Conservation (phyloP, 2,329 filamentous ascomycete genomes). For the Aspergillus melleus region DNA sequence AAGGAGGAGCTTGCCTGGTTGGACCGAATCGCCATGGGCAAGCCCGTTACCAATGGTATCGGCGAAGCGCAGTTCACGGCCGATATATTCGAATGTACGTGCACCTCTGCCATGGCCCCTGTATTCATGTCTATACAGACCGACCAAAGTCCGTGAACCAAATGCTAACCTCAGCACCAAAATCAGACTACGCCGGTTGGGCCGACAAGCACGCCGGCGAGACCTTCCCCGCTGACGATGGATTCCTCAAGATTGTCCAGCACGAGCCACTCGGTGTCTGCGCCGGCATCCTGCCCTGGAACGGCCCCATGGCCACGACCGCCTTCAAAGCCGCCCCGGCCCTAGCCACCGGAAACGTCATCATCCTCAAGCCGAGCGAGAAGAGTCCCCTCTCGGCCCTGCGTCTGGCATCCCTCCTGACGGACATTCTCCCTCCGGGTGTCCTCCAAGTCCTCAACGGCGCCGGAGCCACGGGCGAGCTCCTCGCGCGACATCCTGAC, state of each 20-base stretch:
- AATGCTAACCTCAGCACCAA: background rate
- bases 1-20: background rate
- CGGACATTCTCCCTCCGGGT: constrained; percentile 56
- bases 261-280: constrained; percentile 19
- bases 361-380: constrained; percentile 69
- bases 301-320: constrained; percentile 8
- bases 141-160: background rate
- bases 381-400: constrained; percentile 54
- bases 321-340: constrained; percentile 9
- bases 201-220: constrained; percentile 19
- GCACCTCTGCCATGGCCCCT: background rate
- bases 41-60: background rate
- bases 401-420: constrained; percentile 49
- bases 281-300: constrained; percentile 20
- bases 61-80: background rate
- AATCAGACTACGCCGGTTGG: constrained; percentile 12
- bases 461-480: constrained; percentile 57
- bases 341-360: constrained; percentile 65
- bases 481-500: constrained; percentile 29
- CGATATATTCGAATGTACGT: background rate
- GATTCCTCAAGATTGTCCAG: constrained; percentile 15
- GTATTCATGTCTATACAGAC: no score
- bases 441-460: constrained; percentile 61
- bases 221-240: constrained; percentile 20
- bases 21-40: background rate